Base-by-base conservation (phyloP, 2,329 filamentous ascomycete species). In the Samsoniella hepiali region DNA sequence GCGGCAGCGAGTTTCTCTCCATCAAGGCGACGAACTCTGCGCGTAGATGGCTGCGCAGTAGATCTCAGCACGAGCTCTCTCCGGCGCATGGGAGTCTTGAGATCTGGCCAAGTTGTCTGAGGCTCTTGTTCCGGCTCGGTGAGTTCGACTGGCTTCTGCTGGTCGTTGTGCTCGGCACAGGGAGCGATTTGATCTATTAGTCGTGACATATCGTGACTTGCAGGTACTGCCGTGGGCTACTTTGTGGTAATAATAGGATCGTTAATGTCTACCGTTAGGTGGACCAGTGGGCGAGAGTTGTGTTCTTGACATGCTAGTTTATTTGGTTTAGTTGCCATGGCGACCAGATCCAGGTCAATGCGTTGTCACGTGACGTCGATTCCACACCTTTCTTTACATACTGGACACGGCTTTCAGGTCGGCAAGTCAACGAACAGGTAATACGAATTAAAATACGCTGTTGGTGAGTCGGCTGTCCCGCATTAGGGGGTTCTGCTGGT, bases 1-100 rank as follows among this genome's bases (percentile, higher is more conserved):
- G 62, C 53, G 5, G 64, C 54, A 7, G 64, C n/a, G 50, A 69
- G 68, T 4, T 50, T 51, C 40, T 65, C 51, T 66, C 69, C 47
- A 32, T 68, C 67, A 9, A 76, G 68, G 8, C 72, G 72, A 29
- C 75, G 73, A 27, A 76, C 69, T 63, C 71, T 73, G 44, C 71
- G 72, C 9, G 62, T 67, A 34, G 71, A 69, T 17, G 69, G 62
- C 38, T 69, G 71, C 17, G 63, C 53, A 17, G 68, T 64, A 17
- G 69, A 64, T 29, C 72, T 74, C 8, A 69, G 66, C 32, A 69
- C 62, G 9, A 69, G 67, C n/a, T 67, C 44, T 58, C 68, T 67
- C 50, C 62, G 63, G n/a, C n/a, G 59, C 51, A 45, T 60, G n/a
- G 47, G 62, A 27, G 49, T 64, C 29, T 53, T 57, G 45, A 47